These are phyloP conservation scores for Croton laevigatus DNA, from an alignment of 441 rosid genomes.

Conservation along the genomic window DNA sequence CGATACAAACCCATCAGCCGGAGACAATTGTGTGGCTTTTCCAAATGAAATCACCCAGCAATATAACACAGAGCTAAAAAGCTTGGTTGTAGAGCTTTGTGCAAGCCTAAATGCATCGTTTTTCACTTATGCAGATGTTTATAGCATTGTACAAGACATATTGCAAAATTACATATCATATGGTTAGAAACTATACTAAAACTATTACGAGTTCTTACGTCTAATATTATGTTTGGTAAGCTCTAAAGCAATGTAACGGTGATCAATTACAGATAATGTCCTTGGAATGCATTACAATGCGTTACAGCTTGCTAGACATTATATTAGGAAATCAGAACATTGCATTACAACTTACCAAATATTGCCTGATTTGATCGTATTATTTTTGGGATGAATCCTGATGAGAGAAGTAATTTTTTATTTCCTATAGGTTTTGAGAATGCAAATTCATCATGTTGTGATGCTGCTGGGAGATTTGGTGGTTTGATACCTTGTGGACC, in stretches of 20 bases:
- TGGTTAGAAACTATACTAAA: slow-evolving; percentile 24
- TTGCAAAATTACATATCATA: slow-evolving; percentile 45
- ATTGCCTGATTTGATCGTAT: no score
- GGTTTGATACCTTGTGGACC: slow-evolving; percentile 69
- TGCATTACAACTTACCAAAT: no score
- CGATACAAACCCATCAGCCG: slow-evolving; percentile 44
- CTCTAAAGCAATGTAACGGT: no score
- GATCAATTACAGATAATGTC: no score
- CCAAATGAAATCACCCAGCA: slow-evolving; percentile 50
- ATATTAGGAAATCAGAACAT: no score
- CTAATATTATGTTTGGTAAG: no score
- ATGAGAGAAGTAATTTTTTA: not conserved
- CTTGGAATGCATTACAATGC: no score
- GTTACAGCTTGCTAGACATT: no score
- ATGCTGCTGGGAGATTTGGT: slow-evolving; percentile 45
- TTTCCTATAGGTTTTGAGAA: slow-evolving; percentile 51
- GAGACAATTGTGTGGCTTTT: slow-evolving; percentile 36
- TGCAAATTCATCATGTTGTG: slow-evolving; percentile 50
- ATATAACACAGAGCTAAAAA: slow-evolving; percentile 42
- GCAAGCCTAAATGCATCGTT: slow-evolving; percentile 37
- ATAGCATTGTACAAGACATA: slow-evolving; percentile 46
- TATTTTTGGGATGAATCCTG: not conserved
- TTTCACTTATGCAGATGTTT: slow-evolving; percentile 49
- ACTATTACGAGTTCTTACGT: no score
- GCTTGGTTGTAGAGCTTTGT: slow-evolving; percentile 40